Base-by-base conservation (phyloP, 2,329 filamentous ascomycete genomes). In the Ascochyta clinopodiicola region DNA sequence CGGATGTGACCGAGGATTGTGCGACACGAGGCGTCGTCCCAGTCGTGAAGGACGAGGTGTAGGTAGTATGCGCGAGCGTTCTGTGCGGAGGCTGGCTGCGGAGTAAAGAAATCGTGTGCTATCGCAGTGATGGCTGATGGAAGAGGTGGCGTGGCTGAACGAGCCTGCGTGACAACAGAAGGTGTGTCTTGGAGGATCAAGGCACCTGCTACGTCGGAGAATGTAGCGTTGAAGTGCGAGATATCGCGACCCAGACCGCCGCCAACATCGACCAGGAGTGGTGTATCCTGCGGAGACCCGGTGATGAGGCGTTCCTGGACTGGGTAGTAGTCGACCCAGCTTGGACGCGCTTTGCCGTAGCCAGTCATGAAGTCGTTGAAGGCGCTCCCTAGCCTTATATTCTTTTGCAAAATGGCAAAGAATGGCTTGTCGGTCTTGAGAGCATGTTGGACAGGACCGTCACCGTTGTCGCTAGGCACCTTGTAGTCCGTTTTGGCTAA, bases 321-420 rank as follows among this genome's bases (percentile, higher is more conserved):
- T 2, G 44, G 44, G 15, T 38, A 46, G 44, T 38, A 38, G 8
- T 38, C 44, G 3, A 31, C 17, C 44, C 34, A 46, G 24, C 24
- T 46, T 17, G 24, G 44, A 17, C 44, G 32, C 9, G 44, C 44
- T 46, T 38, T 46, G 10, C 34, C 34, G 17, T 37, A 38, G n/a
- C 34, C 43, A 8, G 44, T 31, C 44, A 46, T 46, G 24, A 46
- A 46, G 22, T 46, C 44, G 44, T 46, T 46, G 44, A 46, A 46
- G 1, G 44, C 44, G 25, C 17, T n/a, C 8, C 44, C 44, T 15
- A 47, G 12, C 4, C 34, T 17, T 4, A 24, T n/a, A 9, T 38
- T 38, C 25, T 47, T 34, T 27, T 38, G 44, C 24, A 38, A 25
- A 15, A 47, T 47, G 4, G 34, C 34, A 17, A 47, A 38, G 25